These are phyloP conservation scores for Brettanomyces bruxellensis DNA, from an alignment of 805 yeast species.

Conservation along the genomic window DNA sequence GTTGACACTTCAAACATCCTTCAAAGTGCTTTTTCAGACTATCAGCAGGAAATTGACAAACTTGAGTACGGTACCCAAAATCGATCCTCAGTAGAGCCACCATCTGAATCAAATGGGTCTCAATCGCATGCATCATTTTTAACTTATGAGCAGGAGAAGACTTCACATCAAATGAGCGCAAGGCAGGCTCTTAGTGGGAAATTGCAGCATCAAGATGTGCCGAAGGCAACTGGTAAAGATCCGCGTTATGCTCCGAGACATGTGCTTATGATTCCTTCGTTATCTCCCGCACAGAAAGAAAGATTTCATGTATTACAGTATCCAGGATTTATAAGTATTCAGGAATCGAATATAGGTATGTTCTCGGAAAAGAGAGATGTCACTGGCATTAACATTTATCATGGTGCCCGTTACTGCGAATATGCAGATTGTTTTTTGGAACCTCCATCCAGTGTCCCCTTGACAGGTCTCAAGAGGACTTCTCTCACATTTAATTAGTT, in stretches of 20 bases:
- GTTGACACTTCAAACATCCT: slow-evolving; percentile 13
- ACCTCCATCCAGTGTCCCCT: not conserved
- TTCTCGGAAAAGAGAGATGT: not conserved
- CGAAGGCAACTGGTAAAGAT: not conserved
- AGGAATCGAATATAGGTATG: not conserved
- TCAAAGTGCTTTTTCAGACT: slow-evolving; percentile 18
- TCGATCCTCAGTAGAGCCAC: not conserved
- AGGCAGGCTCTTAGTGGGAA: not conserved
- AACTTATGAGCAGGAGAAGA: not conserved
- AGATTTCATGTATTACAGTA: slow-evolving; percentile 3
- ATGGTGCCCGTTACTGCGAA: not conserved
- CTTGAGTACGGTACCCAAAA: slow-evolving; percentile 1
- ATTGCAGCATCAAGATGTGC: not conserved
- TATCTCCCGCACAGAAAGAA: slow-evolving; percentile 3
- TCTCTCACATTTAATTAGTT: slow-evolving; percentile 1
- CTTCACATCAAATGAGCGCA: not conserved
- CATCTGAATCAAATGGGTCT: not conserved
- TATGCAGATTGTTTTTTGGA: not conserved
- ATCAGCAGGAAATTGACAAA: slow-evolving; percentile 11
- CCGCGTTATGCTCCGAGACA: not conserved
- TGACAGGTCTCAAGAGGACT: not conserved
- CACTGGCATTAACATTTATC: not conserved
- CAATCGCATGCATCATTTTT: not conserved
- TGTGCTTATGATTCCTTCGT: not conserved
- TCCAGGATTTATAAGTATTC: not conserved